These are phyloP conservation scores for Silene coronaria DNA, from an alignment of 179 eudicot genomes.

Conservation along the genomic window DNA sequence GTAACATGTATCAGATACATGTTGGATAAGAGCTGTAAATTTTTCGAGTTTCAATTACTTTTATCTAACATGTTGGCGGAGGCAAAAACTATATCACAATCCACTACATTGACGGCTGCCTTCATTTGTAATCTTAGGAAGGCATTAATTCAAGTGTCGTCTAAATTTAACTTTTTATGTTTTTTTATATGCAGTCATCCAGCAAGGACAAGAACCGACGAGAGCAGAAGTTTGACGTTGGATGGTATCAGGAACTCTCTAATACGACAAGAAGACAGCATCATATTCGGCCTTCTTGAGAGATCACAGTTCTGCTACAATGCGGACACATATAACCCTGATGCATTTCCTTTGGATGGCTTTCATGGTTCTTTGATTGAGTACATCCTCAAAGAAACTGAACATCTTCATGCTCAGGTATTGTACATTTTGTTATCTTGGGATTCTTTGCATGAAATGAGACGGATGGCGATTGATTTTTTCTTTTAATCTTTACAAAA, in stretches of 20 bases:
- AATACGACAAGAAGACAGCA: constrained; percentile 94
- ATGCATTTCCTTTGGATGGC: constrained; percentile 62
- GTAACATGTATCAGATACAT: background rate
- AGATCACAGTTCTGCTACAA: constrained; percentile 89
- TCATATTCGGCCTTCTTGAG: constrained; percentile 79
- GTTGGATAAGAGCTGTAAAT: background rate
- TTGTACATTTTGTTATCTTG: constrained; percentile 11
- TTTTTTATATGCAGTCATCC: constrained; percentile 21
- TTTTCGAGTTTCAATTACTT: background rate
- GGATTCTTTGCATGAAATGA: background rate
- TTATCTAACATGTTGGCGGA: background rate
- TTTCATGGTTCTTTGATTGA: constrained; percentile 71
- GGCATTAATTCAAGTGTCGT: background rate
- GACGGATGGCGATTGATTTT: background rate
- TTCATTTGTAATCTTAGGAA: background rate
- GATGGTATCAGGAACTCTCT: constrained; percentile 76
- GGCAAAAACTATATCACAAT: background rate
- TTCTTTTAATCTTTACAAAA: background rate
- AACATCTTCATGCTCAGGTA: constrained; percentile 85
- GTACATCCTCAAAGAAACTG: constrained; percentile 81
- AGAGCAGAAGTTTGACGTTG: constrained; percentile 68
- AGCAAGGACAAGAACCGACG: constrained; percentile 56
- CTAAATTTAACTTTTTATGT: background rate
- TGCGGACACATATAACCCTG: constrained; percentile 66
- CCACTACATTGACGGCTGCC: background rate